Evolutionary conservation across 2,329 filamentous ascomycete genomes (phyloP).

Genomic region (Colletotrichum sp.): DNA sequence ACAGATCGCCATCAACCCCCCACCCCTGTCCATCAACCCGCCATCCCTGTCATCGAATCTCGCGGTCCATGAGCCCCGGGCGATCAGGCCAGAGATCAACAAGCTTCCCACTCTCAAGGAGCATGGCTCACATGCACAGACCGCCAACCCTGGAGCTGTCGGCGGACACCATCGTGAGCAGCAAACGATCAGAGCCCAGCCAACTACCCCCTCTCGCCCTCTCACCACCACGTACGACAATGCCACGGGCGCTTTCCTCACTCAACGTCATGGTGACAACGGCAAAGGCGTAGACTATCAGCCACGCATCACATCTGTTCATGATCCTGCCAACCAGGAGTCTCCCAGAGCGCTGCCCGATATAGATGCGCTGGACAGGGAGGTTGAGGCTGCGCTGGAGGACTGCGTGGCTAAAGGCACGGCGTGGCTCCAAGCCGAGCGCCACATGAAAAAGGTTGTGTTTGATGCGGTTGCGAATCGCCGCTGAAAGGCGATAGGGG

Average conservation of each 20-base stretch:
- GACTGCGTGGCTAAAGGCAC: neutral
- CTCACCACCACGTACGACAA: neutral
- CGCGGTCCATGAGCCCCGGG: neutral
- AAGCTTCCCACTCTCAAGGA: neutral
- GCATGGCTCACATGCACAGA: neutral
- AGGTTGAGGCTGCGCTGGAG: neutral
- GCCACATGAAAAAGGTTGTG: neutral
- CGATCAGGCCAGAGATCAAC: neutral
- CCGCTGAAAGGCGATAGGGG: neutral
- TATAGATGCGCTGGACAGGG: neutral
- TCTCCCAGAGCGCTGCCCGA: neutral
- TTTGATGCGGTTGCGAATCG: neutral
- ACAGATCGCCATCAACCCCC: neutral
- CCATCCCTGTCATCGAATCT: neutral
- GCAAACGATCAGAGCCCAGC: neutral
- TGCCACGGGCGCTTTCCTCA: neutral
- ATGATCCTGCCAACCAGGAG: neutral
- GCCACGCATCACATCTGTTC: neutral
- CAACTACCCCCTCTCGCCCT: neutral
- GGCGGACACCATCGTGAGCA: neutral
- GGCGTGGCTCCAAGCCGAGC: neutral
- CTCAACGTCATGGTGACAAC: neutral
- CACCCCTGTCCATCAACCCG: neutral
- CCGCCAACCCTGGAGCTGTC: neutral
- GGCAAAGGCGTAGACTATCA: neutral